These are phyloP conservation scores for Cercophora scortea DNA, from an alignment of 495 filamentous ascomycete genomes.

Conservation along the genomic window DNA sequence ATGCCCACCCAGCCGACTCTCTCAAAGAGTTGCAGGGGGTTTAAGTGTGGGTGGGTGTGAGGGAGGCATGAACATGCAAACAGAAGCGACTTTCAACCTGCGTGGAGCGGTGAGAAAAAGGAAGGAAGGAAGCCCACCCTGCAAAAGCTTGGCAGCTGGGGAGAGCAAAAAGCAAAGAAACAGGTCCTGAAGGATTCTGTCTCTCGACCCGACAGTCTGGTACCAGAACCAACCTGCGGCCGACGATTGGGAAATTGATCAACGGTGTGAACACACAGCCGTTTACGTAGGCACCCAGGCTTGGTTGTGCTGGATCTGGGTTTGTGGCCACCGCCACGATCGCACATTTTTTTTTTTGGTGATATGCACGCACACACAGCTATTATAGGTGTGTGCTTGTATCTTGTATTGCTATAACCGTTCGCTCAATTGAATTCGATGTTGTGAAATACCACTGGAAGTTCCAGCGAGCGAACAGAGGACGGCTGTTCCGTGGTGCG, in stretches of 20 bases:
- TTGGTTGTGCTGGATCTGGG: neutral
- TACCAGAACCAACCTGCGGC: constrained; percentile 4
- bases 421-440: too few species aligned
- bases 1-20: neutral
- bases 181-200: neutral
- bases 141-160: too few species aligned
- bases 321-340: neutral
- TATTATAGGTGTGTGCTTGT: neutral
- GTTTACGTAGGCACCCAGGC: neutral
- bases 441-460: too few species aligned
- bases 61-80: neutral
- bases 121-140: neutral
- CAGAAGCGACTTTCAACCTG: neutral
- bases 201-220: constrained; percentile 27
- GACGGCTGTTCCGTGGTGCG: too few species aligned
- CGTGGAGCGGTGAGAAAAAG: neutral
- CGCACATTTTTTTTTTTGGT: neutral
- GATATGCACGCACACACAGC: neutral
- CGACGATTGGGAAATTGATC: neutral
- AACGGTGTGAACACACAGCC: neutral
- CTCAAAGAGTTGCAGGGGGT: neutral
- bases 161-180: neutral
- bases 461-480: too few species aligned
- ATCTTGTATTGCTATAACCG: too few species aligned
- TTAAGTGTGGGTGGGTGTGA: neutral